Conservation (phyloP, 78 protist genomes). For the Dictyostelium citrinum region DNA sequence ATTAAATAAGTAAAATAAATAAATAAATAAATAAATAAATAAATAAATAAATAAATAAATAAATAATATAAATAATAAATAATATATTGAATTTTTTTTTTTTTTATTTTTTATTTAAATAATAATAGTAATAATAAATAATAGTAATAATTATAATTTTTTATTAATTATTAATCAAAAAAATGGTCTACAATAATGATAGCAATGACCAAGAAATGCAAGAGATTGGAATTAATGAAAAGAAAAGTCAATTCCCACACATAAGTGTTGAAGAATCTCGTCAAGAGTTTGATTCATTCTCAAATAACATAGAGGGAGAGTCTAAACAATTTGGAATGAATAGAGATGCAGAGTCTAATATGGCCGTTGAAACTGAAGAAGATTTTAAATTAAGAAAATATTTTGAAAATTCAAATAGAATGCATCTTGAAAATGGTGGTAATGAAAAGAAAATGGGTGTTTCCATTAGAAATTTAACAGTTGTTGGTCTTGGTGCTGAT, state of each 20-base stretch:
- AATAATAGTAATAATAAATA: background rate
- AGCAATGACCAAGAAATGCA: background rate
- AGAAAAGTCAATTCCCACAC: background rate
- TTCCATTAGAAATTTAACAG: constrained; percentile 21
- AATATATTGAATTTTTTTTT: background rate
- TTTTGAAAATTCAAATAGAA: constrained; percentile 45
- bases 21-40: too few relatives aligned
- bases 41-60: background rate
- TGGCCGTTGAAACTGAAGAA: constrained; percentile 10
- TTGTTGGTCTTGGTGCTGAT: constrained; percentile 41
- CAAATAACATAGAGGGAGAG: background rate
- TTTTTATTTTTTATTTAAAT: background rate
- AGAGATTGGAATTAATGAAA: background rate
- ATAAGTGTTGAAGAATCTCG: background rate
- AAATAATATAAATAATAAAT: background rate
- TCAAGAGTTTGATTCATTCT: background rate
- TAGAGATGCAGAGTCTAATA: constrained; percentile 3
- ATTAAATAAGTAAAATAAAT: too few relatives aligned
- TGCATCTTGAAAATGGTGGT: constrained; percentile 40
- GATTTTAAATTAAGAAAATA: constrained; percentile 49
- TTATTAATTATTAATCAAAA: background rate
- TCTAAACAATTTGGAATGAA: background rate
- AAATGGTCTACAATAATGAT: background rate
- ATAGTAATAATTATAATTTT: background rate
- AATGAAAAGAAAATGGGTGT: constrained; percentile 41